Evolutionary conservation across 176 grass and related monocot genomes (phyloP).

Genomic region (Carex parvula): DNA sequence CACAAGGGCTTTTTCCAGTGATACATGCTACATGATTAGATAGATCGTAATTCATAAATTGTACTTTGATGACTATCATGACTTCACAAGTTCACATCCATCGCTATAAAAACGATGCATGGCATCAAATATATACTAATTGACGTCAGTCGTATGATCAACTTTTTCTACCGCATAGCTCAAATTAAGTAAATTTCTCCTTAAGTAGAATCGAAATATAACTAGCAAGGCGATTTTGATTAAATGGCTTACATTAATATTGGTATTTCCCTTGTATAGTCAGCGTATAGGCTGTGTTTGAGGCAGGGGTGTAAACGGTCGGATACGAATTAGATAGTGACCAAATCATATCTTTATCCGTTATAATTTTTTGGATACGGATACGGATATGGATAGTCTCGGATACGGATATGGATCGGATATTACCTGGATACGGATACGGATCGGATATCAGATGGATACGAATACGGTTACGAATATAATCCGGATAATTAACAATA

Average conservation of each 20-base stretch:
- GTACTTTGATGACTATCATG: neutral
- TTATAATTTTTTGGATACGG: no score
- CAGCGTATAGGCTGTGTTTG: no score
- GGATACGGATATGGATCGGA: no score
- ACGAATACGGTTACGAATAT: no score
- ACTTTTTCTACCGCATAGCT: neutral
- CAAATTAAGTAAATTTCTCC: neutral
- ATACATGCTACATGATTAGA: slow-evolving; percentile 2
- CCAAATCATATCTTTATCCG: no score
- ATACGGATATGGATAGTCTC: no score
- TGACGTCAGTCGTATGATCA: neutral
- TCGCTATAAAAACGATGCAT: neutral
- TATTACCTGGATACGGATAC: no score
- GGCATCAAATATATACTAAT: neutral
- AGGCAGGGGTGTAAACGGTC: no score
- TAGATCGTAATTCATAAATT: neutral
- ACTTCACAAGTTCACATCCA: neutral
- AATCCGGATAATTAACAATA: no score
- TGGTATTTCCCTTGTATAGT: neutral
- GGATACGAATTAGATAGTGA: no score
- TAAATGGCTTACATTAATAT: neutral
- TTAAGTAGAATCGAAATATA: no score
- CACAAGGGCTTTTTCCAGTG: neutral
- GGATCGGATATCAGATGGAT: no score
- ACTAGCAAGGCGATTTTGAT: neutral